A percentile compares a stretch with the other conserved stretches of the same genome.
Conservation (phyloP, 768 basidiomycete species). For the Lactarius indigo region DNA sequence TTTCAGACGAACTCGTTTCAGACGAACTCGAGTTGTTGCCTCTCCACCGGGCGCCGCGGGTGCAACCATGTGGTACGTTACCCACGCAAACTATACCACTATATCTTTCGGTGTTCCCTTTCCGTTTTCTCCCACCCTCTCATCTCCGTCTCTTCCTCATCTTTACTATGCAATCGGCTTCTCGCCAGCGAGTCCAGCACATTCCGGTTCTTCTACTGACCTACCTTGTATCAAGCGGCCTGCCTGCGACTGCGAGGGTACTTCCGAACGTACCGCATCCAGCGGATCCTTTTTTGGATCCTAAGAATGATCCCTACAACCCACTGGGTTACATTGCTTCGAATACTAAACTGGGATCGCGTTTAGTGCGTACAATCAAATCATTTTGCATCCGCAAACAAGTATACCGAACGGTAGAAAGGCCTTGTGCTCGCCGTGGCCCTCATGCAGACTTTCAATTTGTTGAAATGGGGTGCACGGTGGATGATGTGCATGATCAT, state of each 20-base stretch:
- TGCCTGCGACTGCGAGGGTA: background rate
- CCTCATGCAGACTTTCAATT: constrained; percentile 2
- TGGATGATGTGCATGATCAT: constrained; percentile 45
- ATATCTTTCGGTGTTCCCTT: background rate
- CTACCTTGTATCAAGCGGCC: background rate
- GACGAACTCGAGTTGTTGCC: background rate
- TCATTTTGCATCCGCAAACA: background rate
- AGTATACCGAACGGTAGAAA: constrained; percentile 1
- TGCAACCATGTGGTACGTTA: background rate
- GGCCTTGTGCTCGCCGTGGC: constrained; percentile 4
- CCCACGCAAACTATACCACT: background rate
- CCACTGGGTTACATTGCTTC: constrained; percentile 54
- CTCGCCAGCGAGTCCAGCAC: background rate
- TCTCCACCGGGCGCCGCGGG: background rate
- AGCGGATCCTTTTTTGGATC: constrained; percentile 46
- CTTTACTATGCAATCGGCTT: constrained; percentile 3
- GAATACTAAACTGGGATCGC: constrained; percentile 50
- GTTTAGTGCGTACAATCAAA: constrained; percentile 34
- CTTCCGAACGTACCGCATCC: background rate
- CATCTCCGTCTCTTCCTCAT: background rate
- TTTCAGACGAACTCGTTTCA: background rate
- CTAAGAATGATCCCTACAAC: constrained; percentile 50
- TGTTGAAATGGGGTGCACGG: constrained; percentile 26
- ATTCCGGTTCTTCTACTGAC: background rate
- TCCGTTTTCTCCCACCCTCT: background rate